A percentile compares a stretch with the other conserved stretches of the same genome.
These are phyloP conservation scores for Aureobasidium sp. DNA, from an alignment of 2,329 filamentous ascomycete genomes.

Conservation along the genomic window DNA sequence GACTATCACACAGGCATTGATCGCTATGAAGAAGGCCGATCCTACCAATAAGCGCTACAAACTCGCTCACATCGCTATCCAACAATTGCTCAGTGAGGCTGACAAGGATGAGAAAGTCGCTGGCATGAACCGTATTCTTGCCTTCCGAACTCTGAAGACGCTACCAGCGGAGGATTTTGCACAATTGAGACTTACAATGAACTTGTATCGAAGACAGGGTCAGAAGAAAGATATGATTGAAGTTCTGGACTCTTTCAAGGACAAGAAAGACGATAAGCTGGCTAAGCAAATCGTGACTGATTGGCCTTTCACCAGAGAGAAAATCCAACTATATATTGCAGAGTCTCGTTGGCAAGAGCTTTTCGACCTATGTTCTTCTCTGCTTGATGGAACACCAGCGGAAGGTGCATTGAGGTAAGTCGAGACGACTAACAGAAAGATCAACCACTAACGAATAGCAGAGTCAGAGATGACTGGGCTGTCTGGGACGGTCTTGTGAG, in stretches of 20 bases:
- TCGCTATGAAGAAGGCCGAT: constrained; percentile 24
- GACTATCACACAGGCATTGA: constrained; percentile 20
- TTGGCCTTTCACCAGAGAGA: constrained; percentile 9
- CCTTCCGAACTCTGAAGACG: constrained; percentile 8
- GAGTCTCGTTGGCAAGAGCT: constrained; percentile 8
- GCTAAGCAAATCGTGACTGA: constrained; percentile 6
- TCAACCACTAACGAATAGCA: neutral
- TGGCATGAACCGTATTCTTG: constrained; percentile 12
- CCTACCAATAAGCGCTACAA: constrained; percentile 24
- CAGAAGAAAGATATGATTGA: constrained; percentile 4
- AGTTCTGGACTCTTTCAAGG: neutral
- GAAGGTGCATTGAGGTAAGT: neutral
- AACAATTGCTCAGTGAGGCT: constrained; percentile 8
- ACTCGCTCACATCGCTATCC: constrained; percentile 22
- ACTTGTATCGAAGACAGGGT: constrained; percentile 10
- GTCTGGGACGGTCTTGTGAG: constrained; percentile 11
- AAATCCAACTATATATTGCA: constrained; percentile 3
- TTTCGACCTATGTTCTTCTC: neutral
- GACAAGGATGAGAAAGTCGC: constrained; percentile 6
- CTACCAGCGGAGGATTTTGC: neutral
- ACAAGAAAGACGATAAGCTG: constrained; percentile 1
- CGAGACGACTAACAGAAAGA: neutral
- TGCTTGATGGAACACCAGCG: neutral
- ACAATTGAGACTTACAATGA: constrained; percentile 7
- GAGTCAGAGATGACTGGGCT: constrained; percentile 8